Evolutionary conservation across 2,329 filamentous ascomycete species (phyloP), one percentile per base, ranked within the genome.

Genomic region (Cercospora zeae-maydis): DNA sequence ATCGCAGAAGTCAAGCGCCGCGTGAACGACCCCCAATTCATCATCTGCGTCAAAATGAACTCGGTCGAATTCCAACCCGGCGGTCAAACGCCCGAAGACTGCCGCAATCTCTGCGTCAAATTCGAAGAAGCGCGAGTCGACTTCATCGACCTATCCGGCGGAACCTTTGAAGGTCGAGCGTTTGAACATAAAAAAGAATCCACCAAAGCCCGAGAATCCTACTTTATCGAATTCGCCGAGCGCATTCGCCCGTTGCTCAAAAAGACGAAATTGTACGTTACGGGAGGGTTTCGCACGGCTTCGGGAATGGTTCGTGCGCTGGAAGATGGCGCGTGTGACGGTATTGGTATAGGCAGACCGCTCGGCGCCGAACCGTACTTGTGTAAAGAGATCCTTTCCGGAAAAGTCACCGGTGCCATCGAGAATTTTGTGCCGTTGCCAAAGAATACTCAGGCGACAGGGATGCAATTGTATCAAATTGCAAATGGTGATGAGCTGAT

Each of bases 221-320:
- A 71, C 62, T 74, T 73, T 54, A 69, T 73, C 31, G 70, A 74
- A 51, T 73, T 72, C 33, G 71, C 72, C n/a, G 69, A 74, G 39
- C 62, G 67, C 61, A 67, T 75, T 47, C 60, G 65, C 19, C 72
- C 72, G 7, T 52, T 68, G 13, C 63, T 75, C 9, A 72, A 68
- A 45, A 67, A 74, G 60, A 75, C 72, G 2, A 71, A 71, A 57
- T 64, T 72, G 21, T 74, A 73, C 57, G 71, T 74, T 1, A 74
- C 72, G 1, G 72, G 72, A 5, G 72, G 72, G n/a, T 74, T 74
- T 54, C 67, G 69, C 2, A 73, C 73, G 1, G 70, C 69, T 8
- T 57, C 59, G 16, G 72, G 67, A 9, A 74, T 75, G 72, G 67
- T 68, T 10, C 30, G 55, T 8, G 73, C 72, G 1, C 19, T 74